Conservation (phyloP, 2,329 filamentous ascomycete genomes). For the Ophiostoma tasmaniense region DNA sequence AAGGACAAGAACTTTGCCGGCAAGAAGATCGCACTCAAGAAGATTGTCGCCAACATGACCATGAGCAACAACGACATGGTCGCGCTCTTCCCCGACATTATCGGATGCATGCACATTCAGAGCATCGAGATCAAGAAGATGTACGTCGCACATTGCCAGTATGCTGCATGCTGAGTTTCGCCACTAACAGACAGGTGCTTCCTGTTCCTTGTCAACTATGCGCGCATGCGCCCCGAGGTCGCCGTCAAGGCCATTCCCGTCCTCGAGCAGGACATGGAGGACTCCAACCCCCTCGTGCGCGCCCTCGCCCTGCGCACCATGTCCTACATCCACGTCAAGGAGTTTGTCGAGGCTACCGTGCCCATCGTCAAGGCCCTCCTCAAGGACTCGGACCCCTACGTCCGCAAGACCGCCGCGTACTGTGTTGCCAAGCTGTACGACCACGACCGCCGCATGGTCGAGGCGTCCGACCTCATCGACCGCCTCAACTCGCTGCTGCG, state of each 20-base stretch:
- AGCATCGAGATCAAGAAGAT: slow-evolving; percentile 99
- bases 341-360: slow-evolving; percentile 88
- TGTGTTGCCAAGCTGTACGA: slow-evolving; percentile 97
- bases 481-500: slow-evolving; percentile 79
- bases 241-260: slow-evolving; percentile 88
- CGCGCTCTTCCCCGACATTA: slow-evolving; percentile 88
- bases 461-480: slow-evolving; percentile 85
- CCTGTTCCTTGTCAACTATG: slow-evolving; percentile 93
- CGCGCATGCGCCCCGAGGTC: slow-evolving; percentile 86
- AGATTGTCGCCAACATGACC: slow-evolving; percentile 99
- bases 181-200: slow-evolving; percentile 64
- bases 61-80: slow-evolving; percentile 99
- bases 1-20: slow-evolving; percentile 94
- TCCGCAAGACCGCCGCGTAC: slow-evolving; percentile 93
- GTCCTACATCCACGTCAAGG: slow-evolving; percentile 92
- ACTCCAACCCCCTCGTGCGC: slow-evolving; percentile 82
- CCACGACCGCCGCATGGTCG: slow-evolving; percentile 83
- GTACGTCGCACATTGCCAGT: slow-evolving; percentile 37
- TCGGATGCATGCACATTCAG: slow-evolving; percentile 88
- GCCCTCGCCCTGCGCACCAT: slow-evolving; percentile 89
- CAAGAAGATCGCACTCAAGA: slow-evolving; percentile 98
- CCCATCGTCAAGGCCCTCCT: slow-evolving; percentile 75
- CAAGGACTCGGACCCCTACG: slow-evolving; percentile 83
- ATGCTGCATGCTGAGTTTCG: no score
- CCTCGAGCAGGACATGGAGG: slow-evolving; percentile 79